These are phyloP conservation scores for Paralagenidium karlingii DNA, from an alignment of 352 stramenopile species.

Conservation along the genomic window DNA sequence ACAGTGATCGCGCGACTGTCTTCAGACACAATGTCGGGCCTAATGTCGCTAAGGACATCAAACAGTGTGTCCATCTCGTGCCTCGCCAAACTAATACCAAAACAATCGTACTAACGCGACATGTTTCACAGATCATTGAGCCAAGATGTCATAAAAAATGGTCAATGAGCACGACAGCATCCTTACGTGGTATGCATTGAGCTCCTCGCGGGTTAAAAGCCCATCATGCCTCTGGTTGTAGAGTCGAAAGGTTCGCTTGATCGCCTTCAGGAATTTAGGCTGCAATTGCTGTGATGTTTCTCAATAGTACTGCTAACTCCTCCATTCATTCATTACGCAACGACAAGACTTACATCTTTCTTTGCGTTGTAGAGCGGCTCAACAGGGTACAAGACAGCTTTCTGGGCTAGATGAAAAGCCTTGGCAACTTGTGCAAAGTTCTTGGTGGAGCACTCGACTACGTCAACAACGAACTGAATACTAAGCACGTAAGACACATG, in stretches of 20 bases:
- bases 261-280: slow-evolving; percentile 68
- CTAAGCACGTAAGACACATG: background rate
- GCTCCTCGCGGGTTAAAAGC: slow-evolving; percentile 68
- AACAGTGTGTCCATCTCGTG: slow-evolving; percentile 81
- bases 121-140: background rate
- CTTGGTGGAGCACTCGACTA: slow-evolving; percentile 77
- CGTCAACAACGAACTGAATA: slow-evolving; percentile 66
- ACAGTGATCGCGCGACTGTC: slow-evolving; percentile 54
- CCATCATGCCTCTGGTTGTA: slow-evolving; percentile 76
- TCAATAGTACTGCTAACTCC: background rate
- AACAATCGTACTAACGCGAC: slow-evolving; percentile 80
- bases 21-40: slow-evolving; percentile 48
- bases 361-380: slow-evolving; percentile 81
- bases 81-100: slow-evolving; percentile 63
- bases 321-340: background rate
- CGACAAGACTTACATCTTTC: slow-evolving; percentile 33
- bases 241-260: slow-evolving; percentile 79
- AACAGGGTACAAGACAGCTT: slow-evolving; percentile 82
- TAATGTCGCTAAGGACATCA: slow-evolving; percentile 56
- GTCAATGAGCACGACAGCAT: slow-evolving; percentile 2
- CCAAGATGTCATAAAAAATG: background rate
- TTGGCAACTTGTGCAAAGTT: slow-evolving; percentile 82
- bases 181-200: slow-evolving; percentile 87
- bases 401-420: slow-evolving; percentile 81
- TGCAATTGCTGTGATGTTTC: slow-evolving; percentile 38